These are phyloP conservation scores for Saturnispora sekii DNA, from an alignment of 805 yeast genomes.

Conservation along the genomic window DNA sequence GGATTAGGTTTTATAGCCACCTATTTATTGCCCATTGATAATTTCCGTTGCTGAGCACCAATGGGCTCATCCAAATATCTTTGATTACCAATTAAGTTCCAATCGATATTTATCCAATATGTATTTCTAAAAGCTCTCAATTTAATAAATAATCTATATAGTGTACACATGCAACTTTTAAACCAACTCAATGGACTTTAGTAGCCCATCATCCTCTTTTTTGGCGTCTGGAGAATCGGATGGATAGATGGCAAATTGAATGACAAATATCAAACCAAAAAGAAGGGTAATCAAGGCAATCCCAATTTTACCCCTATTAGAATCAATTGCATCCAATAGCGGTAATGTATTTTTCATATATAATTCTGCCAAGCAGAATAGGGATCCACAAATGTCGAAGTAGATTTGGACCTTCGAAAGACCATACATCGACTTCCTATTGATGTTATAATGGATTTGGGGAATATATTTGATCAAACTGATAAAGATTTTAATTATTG, in stretches of 20 bases:
- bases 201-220: conserved; percentile 1
- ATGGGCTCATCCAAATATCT: too few relatives aligned
- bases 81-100: too few relatives aligned
- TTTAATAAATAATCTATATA: neutral
- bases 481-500: conserved; percentile 35
- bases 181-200: neutral
- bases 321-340: conserved; percentile 19
- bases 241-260: conserved; percentile 21
- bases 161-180: neutral
- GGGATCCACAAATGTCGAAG: conserved; percentile 35
- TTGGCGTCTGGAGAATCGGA: conserved; percentile 6
- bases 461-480: conserved; percentile 43
- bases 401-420: conserved; percentile 32
- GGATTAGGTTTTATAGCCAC: conserved; percentile 7
- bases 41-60: too few relatives aligned
- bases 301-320: conserved; percentile 37
- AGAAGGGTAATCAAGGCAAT: conserved; percentile 29
- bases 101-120: too few relatives aligned
- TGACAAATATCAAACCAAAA: conserved; percentile 22
- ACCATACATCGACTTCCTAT: conserved; percentile 37
- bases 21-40: neutral
- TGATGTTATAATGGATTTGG: conserved; percentile 33
- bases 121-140: too few relatives aligned
- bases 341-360: conserved; percentile 27
- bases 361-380: conserved; percentile 32